phyloP scores from a whole-genome alignment of 2,329 filamentous ascomycete genomes.

The Chrysoporthe deuterocubensis region DNA sequence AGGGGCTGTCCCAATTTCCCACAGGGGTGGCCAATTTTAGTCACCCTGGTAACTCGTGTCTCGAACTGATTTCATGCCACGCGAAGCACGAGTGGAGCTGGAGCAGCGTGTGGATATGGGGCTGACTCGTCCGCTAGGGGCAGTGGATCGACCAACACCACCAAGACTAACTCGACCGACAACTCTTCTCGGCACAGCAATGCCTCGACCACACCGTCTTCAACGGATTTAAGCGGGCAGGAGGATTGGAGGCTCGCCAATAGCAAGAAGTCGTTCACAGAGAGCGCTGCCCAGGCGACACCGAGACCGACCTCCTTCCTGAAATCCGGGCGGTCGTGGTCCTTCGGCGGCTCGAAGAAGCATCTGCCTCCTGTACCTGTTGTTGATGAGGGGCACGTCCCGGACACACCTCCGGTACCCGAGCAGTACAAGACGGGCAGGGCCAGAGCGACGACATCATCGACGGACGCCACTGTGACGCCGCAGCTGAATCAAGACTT shows the following conservation, averaged over 20 bases:
- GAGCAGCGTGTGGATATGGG: conserved; percentile 34
- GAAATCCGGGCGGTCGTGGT: conserved; percentile 61
- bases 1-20: conserved; percentile 26
- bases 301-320: conserved; percentile 59
- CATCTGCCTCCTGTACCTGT: conserved; percentile 42
- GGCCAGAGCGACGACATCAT: conserved; percentile 57
- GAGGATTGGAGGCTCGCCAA: conserved; percentile 45
- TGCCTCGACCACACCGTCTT: conserved; percentile 64
- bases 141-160: conserved; percentile 65
- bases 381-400: conserved; percentile 41
- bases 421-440: conserved; percentile 38
- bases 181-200: conserved; percentile 66
- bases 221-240: conserved; percentile 49
- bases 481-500: conserved; percentile 52
- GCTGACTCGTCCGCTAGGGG: conserved; percentile 51
- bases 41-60: conserved; percentile 27
- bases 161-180: conserved; percentile 62
- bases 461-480: conserved; percentile 58
- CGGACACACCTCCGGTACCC: conserved; percentile 43
- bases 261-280: conserved; percentile 44
- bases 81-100: conserved; percentile 31
- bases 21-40: conserved; percentile 28
- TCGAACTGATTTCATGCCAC: conserved; percentile 26
- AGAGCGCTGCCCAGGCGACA: conserved; percentile 45
- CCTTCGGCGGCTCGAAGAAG: conserved; percentile 62